Percentiles rank a stretch among this genome's conserved stretches.
These are phyloP conservation scores for Crithidia brevicula DNA, from an alignment of 208 protist genomes.

Conservation along the genomic window DNA sequence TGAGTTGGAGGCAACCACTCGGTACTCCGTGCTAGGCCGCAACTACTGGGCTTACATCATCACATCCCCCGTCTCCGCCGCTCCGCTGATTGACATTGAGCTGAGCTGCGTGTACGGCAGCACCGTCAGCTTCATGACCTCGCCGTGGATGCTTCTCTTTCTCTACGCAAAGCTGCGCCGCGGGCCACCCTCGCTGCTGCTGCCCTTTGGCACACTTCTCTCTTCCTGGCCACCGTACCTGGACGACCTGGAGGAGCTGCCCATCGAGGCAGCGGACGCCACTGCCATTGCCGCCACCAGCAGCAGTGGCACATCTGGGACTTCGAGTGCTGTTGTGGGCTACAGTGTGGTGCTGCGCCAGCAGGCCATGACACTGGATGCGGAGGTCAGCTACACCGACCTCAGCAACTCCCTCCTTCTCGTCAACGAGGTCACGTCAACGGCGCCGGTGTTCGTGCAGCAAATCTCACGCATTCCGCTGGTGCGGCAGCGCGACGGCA, in stretches of 20 bases:
- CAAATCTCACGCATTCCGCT: conserved; percentile 55
- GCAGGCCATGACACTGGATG: conserved; percentile 74
- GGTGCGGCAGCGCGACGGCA: conserved; percentile 33
- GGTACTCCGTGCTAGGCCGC: conserved; percentile 82
- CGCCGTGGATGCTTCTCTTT: conserved; percentile 84
- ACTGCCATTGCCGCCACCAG: not conserved
- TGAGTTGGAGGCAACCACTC: conserved; percentile 86
- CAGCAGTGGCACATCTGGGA: too few relatives aligned
- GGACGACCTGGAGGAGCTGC: conserved; percentile 35
- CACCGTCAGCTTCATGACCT: conserved; percentile 79
- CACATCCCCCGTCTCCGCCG: conserved; percentile 59
- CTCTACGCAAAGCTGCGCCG: conserved; percentile 52
- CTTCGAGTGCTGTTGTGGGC: conserved; percentile 23
- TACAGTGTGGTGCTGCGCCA: conserved; percentile 53
- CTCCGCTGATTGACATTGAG: conserved; percentile 77
- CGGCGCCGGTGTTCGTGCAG: conserved; percentile 77
- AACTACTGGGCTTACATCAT: conserved; percentile 90
- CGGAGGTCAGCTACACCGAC: conserved; percentile 73
- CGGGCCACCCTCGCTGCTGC: conserved; percentile 68
- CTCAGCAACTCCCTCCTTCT: conserved; percentile 70
- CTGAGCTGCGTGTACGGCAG: conserved; percentile 80
- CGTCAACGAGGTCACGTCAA: conserved; percentile 70
- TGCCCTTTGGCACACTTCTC: conserved; percentile 71
- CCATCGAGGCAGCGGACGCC: not conserved
- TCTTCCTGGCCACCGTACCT: conserved; percentile 64